phyloP scores from a whole-genome alignment of 108 stramenopile genomes.

The Conticribra guillardii region DNA sequence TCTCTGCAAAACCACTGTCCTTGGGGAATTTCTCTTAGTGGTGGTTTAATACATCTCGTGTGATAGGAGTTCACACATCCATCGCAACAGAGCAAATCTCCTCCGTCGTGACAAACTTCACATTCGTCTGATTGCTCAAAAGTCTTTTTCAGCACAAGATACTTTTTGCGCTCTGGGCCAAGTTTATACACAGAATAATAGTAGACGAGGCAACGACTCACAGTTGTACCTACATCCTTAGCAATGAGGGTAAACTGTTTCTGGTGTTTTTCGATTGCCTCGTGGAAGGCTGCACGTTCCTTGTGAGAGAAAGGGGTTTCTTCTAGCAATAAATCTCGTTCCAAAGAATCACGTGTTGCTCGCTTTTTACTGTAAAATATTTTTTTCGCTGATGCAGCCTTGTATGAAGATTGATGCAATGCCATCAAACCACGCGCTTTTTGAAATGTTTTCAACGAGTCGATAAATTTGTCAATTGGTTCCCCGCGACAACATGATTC shows the following conservation, averaged over 20 bases:
- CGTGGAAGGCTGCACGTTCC: slow-evolving; percentile 28
- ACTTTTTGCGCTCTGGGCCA: slow-evolving; percentile 27
- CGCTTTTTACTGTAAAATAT: slow-evolving; percentile 10
- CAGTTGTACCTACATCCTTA: slow-evolving; percentile 49
- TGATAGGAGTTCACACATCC: slow-evolving; percentile 78
- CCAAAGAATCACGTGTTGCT: neutral
- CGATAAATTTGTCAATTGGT: slow-evolving; percentile 54
- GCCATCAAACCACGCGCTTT: slow-evolving; percentile 51
- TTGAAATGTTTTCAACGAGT: slow-evolving; percentile 35
- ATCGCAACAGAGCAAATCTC: slow-evolving; percentile 76
- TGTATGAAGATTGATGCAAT: slow-evolving; percentile 57
- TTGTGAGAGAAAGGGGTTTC: slow-evolving; percentile 21
- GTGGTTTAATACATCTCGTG: slow-evolving; percentile 65
- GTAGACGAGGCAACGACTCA: slow-evolving; percentile 54
- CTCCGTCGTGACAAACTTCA: slow-evolving; percentile 60
- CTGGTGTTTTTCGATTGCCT: slow-evolving; percentile 31
- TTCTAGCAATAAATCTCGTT: slow-evolving; percentile 22
- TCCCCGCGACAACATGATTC: slow-evolving; percentile 45
- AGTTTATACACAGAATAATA: slow-evolving; percentile 63
- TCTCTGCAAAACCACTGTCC: slow-evolving; percentile 83
- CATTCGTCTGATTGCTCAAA: slow-evolving; percentile 66
- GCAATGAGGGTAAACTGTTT: slow-evolving; percentile 60
- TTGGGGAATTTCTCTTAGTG: slow-evolving; percentile 65
- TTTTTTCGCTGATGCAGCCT: slow-evolving; percentile 32
- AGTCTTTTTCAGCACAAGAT: slow-evolving; percentile 45